A percentile compares a stretch with the other conserved stretches of the same genome.
Evolutionary conservation across 192 early-diverging fungal species (phyloP).

Genomic region (Coemansia sp.): DNA sequence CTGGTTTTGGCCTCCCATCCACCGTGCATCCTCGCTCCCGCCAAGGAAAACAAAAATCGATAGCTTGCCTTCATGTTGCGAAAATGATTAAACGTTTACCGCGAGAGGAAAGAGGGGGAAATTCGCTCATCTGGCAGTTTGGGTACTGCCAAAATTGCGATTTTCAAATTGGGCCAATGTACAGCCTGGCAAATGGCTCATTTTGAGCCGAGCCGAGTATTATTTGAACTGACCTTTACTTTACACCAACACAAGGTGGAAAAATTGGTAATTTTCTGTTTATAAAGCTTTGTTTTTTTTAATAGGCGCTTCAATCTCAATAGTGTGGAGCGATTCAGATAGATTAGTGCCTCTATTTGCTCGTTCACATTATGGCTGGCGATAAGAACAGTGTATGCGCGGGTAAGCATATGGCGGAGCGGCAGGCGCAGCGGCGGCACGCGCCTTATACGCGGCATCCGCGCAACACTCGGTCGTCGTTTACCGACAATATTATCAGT

Average conservation of each 20-base stretch:
- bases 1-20: not conserved
- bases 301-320: not conserved
- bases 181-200: not conserved
- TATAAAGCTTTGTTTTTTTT: constrained; percentile 2
- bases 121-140: not conserved
- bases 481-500: constrained; percentile 24
- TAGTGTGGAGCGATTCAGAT: not conserved
- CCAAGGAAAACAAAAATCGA: not conserved
- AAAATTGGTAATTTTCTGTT: too few species aligned
- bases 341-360: not conserved
- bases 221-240: too few species aligned
- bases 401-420: constrained; percentile 6
- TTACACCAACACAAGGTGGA: too few species aligned
- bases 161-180: not conserved
- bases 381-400: not conserved
- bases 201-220: not conserved
- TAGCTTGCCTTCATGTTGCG: constrained; percentile 3
- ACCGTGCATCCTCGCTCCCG: not conserved
- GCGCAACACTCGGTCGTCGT: constrained; percentile 6
- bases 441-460: constrained; percentile 25
- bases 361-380: not conserved
- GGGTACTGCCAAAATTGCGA: too few species aligned
- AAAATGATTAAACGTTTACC: constrained; percentile 1
- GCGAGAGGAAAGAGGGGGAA: constrained; percentile 4
- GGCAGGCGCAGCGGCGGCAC: constrained; percentile 18